Conservation (phyloP, 805 yeast species). For the Kodamaea sagamina region DNA sequence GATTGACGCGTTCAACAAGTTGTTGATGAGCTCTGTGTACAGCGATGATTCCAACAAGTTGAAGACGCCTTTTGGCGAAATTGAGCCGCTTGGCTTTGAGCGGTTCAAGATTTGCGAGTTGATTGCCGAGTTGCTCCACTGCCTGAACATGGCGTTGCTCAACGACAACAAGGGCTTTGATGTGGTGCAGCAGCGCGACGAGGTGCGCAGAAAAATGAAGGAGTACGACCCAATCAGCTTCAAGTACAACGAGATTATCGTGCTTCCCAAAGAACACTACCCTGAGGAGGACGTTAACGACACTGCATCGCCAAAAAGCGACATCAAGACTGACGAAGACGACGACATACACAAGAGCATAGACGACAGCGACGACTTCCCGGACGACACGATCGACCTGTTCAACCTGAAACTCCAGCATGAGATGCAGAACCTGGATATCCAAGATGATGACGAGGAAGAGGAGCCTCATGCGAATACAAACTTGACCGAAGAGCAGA, state of each 20-base stretch:
- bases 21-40: conserved; percentile 29
- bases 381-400: conserved; percentile 40
- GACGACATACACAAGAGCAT: conserved; percentile 13
- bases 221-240: conserved; percentile 46
- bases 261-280: conserved; percentile 29
- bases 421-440: conserved; percentile 19
- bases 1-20: conserved; percentile 37
- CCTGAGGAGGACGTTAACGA: conserved; percentile 17
- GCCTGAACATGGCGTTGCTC: conserved; percentile 48
- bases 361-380: conserved; percentile 14
- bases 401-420: conserved; percentile 29
- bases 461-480: conserved; percentile 48
- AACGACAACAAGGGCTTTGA: conserved; percentile 48
- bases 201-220: conserved; percentile 40
- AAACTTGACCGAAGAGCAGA: conserved; percentile 44
- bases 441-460: conserved; percentile 32
- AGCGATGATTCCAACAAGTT: conserved; percentile 20
- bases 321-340: conserved; percentile 14
- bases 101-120: conserved; percentile 49
- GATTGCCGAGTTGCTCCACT: conserved; percentile 48
- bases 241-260: conserved; percentile 46
- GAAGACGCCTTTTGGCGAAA: conserved; percentile 30
- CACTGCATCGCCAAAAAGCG: conserved; percentile 7
- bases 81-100: conserved; percentile 47
- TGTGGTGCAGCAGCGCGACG: conserved; percentile 42